Conservation (phyloP, 2,329 filamentous ascomycete genomes). For the Aspergillus transmontanensis region DNA sequence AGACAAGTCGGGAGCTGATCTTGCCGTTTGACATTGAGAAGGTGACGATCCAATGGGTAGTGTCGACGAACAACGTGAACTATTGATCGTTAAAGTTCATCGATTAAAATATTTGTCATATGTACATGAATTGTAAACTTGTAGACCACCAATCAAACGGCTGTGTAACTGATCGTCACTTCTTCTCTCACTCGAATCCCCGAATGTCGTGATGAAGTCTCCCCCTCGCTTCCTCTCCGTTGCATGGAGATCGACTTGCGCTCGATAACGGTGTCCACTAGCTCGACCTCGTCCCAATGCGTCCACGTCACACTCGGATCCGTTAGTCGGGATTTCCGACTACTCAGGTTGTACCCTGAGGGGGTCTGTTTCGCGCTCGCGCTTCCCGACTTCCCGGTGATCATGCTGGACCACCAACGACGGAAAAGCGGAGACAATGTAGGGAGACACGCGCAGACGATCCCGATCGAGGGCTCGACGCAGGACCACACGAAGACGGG, state of each 20-base stretch:
- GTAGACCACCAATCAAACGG: background rate
- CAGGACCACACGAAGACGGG: conserved; percentile 5
- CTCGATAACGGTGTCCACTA: background rate
- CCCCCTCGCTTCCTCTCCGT: background rate
- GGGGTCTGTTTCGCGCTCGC: background rate
- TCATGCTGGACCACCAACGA: background rate
- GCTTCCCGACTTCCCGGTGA: background rate
- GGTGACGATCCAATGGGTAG: background rate
- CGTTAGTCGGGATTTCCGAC: background rate
- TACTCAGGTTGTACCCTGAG: background rate
- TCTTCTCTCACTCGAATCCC: background rate
- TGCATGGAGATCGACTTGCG: background rate
- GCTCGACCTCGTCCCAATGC: background rate
- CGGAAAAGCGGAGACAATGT: background rate
- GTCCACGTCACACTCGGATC: background rate
- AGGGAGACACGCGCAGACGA: conserved; percentile 6
- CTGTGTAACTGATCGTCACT: background rate
- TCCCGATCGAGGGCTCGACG: conserved; percentile 3
- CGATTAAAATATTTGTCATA: background rate
- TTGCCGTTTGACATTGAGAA: no score
- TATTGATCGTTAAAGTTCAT: background rate
- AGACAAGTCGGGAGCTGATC: no score
- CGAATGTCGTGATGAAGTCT: background rate
- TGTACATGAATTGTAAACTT: background rate
- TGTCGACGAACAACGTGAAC: background rate